These are phyloP conservation scores for Tetradesmus lagerheimii DNA, from an alignment of 139 green algal genomes.

Conservation along the genomic window DNA sequence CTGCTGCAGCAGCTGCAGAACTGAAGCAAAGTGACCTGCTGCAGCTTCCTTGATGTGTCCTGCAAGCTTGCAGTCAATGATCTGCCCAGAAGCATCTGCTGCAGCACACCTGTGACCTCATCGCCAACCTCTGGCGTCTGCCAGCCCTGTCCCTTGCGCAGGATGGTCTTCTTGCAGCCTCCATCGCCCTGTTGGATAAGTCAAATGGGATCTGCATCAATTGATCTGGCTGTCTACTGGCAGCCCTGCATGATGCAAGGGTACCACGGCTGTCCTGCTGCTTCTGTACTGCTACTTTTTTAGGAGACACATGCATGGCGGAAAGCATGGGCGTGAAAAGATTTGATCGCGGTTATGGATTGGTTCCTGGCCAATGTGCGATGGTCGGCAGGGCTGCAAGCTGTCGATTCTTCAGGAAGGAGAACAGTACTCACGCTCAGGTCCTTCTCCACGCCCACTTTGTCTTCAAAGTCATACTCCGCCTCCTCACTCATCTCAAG, in stretches of 20 bases:
- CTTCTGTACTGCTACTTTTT: not conserved
- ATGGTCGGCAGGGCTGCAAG: not conserved
- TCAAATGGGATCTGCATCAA: not conserved
- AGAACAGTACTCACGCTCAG: not conserved
- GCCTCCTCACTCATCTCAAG: constrained; percentile 15
- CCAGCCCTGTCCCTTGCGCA: constrained; percentile 81
- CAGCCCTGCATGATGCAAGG: not conserved
- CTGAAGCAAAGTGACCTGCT: too few relatives aligned
- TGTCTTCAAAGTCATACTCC: constrained; percentile 23
- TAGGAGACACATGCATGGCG: not conserved
- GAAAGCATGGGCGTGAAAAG: not conserved
- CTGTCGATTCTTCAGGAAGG: not conserved
- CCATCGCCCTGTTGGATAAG: constrained; percentile 77
- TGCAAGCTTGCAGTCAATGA: not conserved
- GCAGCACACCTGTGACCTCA: constrained; percentile 63
- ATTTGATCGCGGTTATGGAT: too few relatives aligned
- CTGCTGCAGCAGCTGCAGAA: too few relatives aligned
- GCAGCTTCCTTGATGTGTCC: not conserved
- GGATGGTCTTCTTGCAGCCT: constrained; percentile 89
- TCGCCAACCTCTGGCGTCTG: constrained; percentile 88
- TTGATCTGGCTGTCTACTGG: not conserved
- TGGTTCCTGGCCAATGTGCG: not conserved
- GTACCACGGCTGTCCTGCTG: not conserved
- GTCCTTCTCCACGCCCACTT: constrained; percentile 40
- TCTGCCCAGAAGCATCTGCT: not conserved